Evolutionary conservation across 345 rosid species (phyloP), one percentile per base, ranked within the genome.

Genomic region (Gossypium bickii): DNA sequence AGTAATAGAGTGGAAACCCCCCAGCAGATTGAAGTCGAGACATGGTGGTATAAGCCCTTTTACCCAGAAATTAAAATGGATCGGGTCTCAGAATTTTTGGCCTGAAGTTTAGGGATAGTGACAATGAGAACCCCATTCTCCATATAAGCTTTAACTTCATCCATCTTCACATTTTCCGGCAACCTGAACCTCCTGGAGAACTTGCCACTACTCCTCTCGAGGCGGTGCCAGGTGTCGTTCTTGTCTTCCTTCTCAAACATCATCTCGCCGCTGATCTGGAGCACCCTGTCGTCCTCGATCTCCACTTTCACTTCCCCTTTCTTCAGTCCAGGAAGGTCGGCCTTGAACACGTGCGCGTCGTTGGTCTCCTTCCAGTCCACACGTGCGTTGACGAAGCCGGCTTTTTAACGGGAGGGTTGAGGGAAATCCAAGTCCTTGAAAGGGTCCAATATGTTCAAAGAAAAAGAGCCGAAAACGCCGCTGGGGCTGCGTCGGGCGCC

Each of bases 341-440:
- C 74, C 62, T 53, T 82, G 24, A 72, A 72, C 22, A 72, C 67
- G 55, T 72, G 75, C 0, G 67, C 75, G 3, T 45, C 67, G 22
- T 53, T 41, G 4, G 75, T 72, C 75, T 72, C 67, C 51, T 16
- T 58, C 67, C 75, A 59, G 57, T 72, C 75, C 41, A 72, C 63
- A 22, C 67, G 20, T 8, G 67, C 16, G 75, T 24, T 72, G 38
- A 60, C 67, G 44, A 72, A 59, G 5, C 17, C 67, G 0, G 44
- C 11, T 56, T 44, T 57, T 18, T 72, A 57, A n/a, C 22, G 20
- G 53, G 56, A 12, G 6, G 44, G 38, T 45, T 7, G 38, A 44
- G 57, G 75, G 53, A 43, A 72, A 72, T 71, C 51, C 2, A 59
- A 59, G 12, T 57, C 75, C 41, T 45, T 29, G 55, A 72, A 72